Evolutionary conservation across 441 rosid genomes (phyloP), one percentile per base, ranked within the genome.

Genomic region (Caryocar brasiliense): DNA sequence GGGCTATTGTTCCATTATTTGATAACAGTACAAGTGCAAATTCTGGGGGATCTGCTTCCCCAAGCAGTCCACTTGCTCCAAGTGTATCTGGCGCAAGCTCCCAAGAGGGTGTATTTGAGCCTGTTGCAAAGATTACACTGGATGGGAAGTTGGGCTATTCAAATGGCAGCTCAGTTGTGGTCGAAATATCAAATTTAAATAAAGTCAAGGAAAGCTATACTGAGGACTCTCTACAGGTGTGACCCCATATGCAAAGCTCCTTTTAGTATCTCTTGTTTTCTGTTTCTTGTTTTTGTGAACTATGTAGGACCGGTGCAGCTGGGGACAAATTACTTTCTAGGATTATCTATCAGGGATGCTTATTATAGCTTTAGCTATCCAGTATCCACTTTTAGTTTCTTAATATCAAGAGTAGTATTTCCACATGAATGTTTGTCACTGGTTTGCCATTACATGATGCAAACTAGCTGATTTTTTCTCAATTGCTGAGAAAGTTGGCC

Each of bases 1-100:
- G 99, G 99, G 95, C 95, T 40, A 76, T 94, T 64, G 89, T 94
- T 80, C 98, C 99, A 10, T 78, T 94, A 54, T 89, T 94, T 80
- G 99, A 94, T 71, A 93, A 77, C 75, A 89, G 66, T 75, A 67
- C 74, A 54, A 78, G 80, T 66, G 77, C 83, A 50, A 78, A 86
- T 67, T 74, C 83, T 54, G 95, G 85, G 56, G 99, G 95, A 45
- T 69, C 94, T 70, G 80, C 95, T 75, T 94, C 99, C 44, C 99
- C 98, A 48, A 86, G 99, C 71, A 94, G 97, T 64, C 96, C 97
- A 51, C 93, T 94, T 63, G 81, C 96, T 65, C 73, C 88, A 51
- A 82, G 91, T 66, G 70, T 86, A 71, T 85, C 94, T 58, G 94
- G 89, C 40, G 80, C 97, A 62, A 80, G 80, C 76, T 77, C 91